Base-by-base conservation (phyloP, 768 basidiomycete genomes). In the Leccinum subgranulosum region DNA sequence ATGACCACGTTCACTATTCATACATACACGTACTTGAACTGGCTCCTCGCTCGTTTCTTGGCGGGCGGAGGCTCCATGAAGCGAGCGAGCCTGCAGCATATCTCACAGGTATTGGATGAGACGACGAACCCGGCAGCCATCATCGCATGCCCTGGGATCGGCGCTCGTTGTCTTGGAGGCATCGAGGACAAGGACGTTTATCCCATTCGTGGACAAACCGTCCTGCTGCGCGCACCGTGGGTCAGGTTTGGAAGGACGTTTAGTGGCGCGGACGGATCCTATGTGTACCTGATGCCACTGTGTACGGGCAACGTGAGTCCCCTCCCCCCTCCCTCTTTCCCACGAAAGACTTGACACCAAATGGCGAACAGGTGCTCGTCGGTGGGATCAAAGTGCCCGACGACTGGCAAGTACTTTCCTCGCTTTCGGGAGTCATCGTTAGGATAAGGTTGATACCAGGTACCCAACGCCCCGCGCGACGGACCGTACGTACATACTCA, bases 1-100 rank as follows among this genome's bases (percentile, higher is more conserved):
- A 90, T 92, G 74, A 81, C 73, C 4, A 89, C 89, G 0, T 59
- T 94, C 25, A 83, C 84, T 1, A 84, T 94, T 60, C 84, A 92
- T 67, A 77, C 82, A 0, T 78, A 84, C 0, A 65, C 72, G 4
- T 92, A 90, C 65, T 71, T 90, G 53, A 74, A 80, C 19, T 90
- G 87, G 71, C 81, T 92, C 4, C 69, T 84, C 29, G 64, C 77
- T 3, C 82, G 81, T 7, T 86, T 92, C 69, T 69, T 82, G 15
- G 67, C 79, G 0, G 66, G 68, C 0, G 91, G 90, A n/a, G 92
- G 92, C 1, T 71, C 72, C 2, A 75, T 83, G 48, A 73, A 85
- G 6, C 86, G 85, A 2, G 80, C 77, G 4, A 72, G 79, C 9
- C 74, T 92, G 3, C 86, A 86, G 60, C 89, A 92, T 59, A 80